phyloP scores from a whole-genome alignment of 179 eudicot species.

The Sideroxylon spinosum region DNA sequence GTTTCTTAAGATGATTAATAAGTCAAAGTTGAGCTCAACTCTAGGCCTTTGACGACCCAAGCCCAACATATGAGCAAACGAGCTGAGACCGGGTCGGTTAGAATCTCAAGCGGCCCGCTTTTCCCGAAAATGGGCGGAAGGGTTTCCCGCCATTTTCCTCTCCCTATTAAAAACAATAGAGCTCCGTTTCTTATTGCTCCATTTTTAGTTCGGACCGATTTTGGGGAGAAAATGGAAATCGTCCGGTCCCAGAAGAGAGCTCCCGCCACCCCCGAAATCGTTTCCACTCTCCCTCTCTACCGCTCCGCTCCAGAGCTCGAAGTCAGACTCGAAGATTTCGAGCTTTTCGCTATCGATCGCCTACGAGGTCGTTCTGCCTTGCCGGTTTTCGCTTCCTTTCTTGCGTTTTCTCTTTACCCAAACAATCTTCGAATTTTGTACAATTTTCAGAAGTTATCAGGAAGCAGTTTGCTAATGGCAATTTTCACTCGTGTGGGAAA shows the following conservation, averaged over 20 bases:
- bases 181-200: neutral
- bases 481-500: neutral
- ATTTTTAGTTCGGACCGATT: slow-evolving; percentile 9
- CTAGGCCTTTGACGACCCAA: too few species aligned
- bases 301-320: slow-evolving; percentile 66
- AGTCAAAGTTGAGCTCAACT: too few species aligned
- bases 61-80: too few species aligned
- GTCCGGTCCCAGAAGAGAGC: slow-evolving; percentile 43
- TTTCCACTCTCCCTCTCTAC: slow-evolving; percentile 55
- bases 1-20: too few species aligned
- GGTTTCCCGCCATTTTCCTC: slow-evolving; percentile 16
- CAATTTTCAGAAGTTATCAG: neutral
- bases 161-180: neutral
- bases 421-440: neutral
- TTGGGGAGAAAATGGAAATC: slow-evolving; percentile 45
- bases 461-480: neutral
- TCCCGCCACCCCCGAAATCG: slow-evolving; percentile 18
- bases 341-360: slow-evolving; percentile 83
- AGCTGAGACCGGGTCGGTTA: too few species aligned
- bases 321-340: slow-evolving; percentile 86
- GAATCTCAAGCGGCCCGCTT: neutral
- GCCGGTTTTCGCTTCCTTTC: neutral
- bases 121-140: neutral
- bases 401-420: neutral
- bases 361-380: slow-evolving; percentile 54